Conservation (phyloP, 305 asterid species). For the Striga hermonthica region DNA sequence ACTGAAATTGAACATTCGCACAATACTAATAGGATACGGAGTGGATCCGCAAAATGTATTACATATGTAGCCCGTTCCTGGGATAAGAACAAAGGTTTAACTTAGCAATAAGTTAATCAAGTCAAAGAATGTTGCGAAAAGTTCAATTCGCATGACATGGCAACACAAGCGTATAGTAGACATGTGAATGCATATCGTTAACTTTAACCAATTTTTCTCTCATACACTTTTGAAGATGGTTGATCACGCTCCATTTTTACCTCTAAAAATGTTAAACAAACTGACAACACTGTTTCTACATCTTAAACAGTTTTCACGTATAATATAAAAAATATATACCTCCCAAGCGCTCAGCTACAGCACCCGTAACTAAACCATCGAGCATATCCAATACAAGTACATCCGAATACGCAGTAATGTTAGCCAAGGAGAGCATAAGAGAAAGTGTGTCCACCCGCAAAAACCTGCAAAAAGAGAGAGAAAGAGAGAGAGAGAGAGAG, state of each 20-base stretch:
- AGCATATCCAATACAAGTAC: constrained; percentile 87
- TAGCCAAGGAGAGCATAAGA: constrained; percentile 79
- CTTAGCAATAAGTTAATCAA: constrained; percentile 5
- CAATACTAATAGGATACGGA: constrained; percentile 62
- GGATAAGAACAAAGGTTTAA: constrained; percentile 24
- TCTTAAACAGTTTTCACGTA: background rate
- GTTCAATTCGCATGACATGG: background rate
- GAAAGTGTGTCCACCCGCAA: constrained; percentile 84
- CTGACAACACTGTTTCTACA: background rate
- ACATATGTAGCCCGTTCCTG: constrained; percentile 90
- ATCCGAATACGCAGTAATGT: constrained; percentile 68
- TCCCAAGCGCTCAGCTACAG: constrained; percentile 94
- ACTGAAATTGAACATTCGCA: constrained; percentile 80
- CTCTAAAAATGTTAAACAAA: constrained; percentile 8
- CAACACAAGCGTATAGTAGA: background rate
- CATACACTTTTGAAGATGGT: background rate
- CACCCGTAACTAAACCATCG: constrained; percentile 76
- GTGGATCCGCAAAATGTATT: constrained; percentile 57
- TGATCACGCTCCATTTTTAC: too few relatives aligned
- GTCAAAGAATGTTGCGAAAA: background rate
- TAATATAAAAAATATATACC: constrained; percentile 41
- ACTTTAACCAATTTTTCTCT: background rate
- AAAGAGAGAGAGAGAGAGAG: too few relatives aligned
- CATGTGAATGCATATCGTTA: background rate
- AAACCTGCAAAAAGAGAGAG: constrained; percentile 48